Evolutionary conservation across 345 rosid species (phyloP).

Genomic region (Camelina laxa): DNA sequence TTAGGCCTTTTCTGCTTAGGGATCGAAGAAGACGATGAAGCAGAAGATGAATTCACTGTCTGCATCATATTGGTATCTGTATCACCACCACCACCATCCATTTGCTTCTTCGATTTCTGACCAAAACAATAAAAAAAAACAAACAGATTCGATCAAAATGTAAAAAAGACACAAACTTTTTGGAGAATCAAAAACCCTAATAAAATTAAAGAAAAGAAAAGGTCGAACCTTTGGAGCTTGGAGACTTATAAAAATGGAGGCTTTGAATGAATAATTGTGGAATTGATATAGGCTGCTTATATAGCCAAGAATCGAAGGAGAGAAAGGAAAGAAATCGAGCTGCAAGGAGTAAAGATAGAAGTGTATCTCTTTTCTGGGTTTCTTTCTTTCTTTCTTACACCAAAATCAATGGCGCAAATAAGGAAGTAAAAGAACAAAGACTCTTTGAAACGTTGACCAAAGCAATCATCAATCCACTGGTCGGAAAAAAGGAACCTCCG

Average conservation of each 20-base stretch:
- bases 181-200: slow-evolving; percentile 28
- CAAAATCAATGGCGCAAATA: slow-evolving; percentile 31
- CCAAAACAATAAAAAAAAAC: too few species aligned
- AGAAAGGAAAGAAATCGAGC: slow-evolving; percentile 10
- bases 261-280: too few species aligned
- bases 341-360: neutral
- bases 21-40: slow-evolving; percentile 33
- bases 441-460: slow-evolving; percentile 33
- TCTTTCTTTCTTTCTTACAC: neutral
- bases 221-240: slow-evolving; percentile 4
- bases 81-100: slow-evolving; percentile 20
- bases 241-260: neutral
- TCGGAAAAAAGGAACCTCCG: slow-evolving; percentile 38
- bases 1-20: slow-evolving; percentile 31
- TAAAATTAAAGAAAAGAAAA: neutral
- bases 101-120: neutral
- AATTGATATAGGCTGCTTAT: too few species aligned
- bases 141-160: neutral
- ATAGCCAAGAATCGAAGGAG: neutral
- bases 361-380: slow-evolving; percentile 4
- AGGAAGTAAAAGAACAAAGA: neutral
- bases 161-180: neutral
- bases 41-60: slow-evolving; percentile 19
- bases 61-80: slow-evolving; percentile 29
- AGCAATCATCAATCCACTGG: slow-evolving; percentile 39